phyloP scores from a whole-genome alignment of 768 basidiomycete species.

The Pulveroboletus ravenelii region DNA sequence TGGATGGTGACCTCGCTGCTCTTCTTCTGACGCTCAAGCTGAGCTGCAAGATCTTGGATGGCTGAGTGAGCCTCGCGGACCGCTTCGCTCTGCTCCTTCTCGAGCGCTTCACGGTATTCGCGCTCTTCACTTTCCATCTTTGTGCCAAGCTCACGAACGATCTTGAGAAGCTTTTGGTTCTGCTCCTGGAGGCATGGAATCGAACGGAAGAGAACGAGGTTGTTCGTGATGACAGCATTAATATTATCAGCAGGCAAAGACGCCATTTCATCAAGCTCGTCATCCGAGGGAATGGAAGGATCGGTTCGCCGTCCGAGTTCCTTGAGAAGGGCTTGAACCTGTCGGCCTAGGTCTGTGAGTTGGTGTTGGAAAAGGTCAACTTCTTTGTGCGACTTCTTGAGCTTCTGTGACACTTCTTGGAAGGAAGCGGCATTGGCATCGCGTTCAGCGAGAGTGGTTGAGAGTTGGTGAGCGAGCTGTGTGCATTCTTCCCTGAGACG shows the following conservation, averaged over 20 bases:
- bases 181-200: constrained; percentile 81
- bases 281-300: constrained; percentile 72
- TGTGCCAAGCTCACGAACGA: constrained; percentile 75
- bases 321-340: constrained; percentile 75
- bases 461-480: constrained; percentile 75
- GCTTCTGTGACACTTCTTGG: constrained; percentile 60
- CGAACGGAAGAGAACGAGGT: constrained; percentile 82
- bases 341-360: constrained; percentile 76
- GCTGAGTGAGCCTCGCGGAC: constrained; percentile 85
- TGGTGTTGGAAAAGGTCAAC: constrained; percentile 68
- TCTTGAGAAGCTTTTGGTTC: constrained; percentile 83
- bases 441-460: constrained; percentile 69
- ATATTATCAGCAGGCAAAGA: constrained; percentile 50
- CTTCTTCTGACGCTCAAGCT: constrained; percentile 76
- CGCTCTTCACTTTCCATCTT: constrained; percentile 84
- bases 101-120: constrained; percentile 65
- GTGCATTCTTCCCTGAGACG: constrained; percentile 75
- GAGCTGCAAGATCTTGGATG: constrained; percentile 70
- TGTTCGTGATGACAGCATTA: constrained; percentile 79
- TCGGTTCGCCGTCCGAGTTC: constrained; percentile 81
- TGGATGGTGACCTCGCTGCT: constrained; percentile 66
- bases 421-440: constrained; percentile 56
- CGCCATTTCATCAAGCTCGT: constrained; percentile 48
- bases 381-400: constrained; percentile 53
- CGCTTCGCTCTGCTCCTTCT: constrained; percentile 73